Evolutionary conservation across 208 protist genomes (phyloP), one percentile per base, ranked within the genome.

Genomic region (Phytomonas sp.): DNA sequence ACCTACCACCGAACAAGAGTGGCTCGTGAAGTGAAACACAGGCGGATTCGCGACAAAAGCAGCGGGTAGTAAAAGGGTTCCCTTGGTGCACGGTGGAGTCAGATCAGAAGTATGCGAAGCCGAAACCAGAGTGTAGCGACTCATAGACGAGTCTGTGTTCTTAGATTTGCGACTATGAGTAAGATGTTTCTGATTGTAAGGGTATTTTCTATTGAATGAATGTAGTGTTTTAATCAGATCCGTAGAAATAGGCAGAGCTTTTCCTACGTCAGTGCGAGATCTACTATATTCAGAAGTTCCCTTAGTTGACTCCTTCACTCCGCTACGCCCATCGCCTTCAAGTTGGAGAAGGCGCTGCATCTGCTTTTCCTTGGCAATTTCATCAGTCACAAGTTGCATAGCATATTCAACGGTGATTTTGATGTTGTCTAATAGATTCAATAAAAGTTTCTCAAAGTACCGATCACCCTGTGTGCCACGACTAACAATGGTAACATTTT

Each of bases 321-420:
- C 79, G 13, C 13, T 51, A 51, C 40, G 40, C 13, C 40, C 28
- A 60, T 77, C 79, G 68, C 77, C 77, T 61, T 91, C 86, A 51
- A 94, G 73, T 62, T 94, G 91, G 26, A 96, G 81, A 56, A 96
- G 78, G 20, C 91, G 85, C 68, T 96, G 91, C 85, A 96, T 96
- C 68, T 96, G 91, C 69, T 88, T 89, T 66, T 94, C 87, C 71
- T 96, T 96, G 0, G 91, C 91, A 34, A 89, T 85, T 62, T 93
- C 88, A 73, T 96, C 91, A 0, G 91, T 88, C n/a, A 93, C 91
- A 28, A 96, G 77, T 66, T 94, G 91, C 82, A 96, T 93, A 23
- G 85, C 91, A 71, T 94, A 89, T 71, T 96, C 91, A 1, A 88
- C 88, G 9, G 79, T 82, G 28, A 76, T 66, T 36, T 86, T 79